Conservation (phyloP, 1,139 yeast species). For the Saccharomycopsis crataegensis region DNA sequence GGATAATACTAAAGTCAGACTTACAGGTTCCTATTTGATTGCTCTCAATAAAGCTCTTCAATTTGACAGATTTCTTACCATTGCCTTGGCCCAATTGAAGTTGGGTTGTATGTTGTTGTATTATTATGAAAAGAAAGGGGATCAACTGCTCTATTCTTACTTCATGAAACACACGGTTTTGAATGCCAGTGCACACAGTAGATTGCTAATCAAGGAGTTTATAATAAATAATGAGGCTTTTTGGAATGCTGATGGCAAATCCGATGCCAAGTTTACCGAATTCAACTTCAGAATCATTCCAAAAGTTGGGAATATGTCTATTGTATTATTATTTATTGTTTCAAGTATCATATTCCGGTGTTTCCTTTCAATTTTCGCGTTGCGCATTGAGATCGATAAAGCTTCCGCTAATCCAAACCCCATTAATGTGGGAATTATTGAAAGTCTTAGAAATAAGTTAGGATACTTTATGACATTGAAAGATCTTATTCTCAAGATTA, state of each 20-base stretch:
- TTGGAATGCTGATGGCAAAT: background rate
- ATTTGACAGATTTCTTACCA: background rate
- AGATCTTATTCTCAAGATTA: too few relatives aligned
- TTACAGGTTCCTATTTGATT: background rate
- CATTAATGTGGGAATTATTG: too few relatives aligned
- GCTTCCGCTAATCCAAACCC: too few relatives aligned
- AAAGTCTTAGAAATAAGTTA: too few relatives aligned
- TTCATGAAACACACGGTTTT: conserved; percentile 1
- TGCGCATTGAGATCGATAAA: too few relatives aligned
- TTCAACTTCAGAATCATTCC: conserved; percentile 7
- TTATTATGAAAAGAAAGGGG: conserved; percentile 1
- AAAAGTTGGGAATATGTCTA: background rate
- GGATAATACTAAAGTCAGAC: too few relatives aligned
- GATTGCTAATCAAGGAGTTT: conserved; percentile 1
- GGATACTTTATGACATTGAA: too few relatives aligned
- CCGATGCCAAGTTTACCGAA: background rate
- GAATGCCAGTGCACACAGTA: background rate
- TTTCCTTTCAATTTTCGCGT: background rate
- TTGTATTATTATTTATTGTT: background rate
- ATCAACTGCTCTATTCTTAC: background rate
- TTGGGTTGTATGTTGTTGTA: background rate
- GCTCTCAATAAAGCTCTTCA: conserved; percentile 2
- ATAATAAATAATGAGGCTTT: conserved; percentile 3
- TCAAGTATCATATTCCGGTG: background rate
- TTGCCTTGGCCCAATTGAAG: background rate